These are phyloP conservation scores for Mentha longifolia DNA, from an alignment of 257 asterid species.

Conservation along the genomic window DNA sequence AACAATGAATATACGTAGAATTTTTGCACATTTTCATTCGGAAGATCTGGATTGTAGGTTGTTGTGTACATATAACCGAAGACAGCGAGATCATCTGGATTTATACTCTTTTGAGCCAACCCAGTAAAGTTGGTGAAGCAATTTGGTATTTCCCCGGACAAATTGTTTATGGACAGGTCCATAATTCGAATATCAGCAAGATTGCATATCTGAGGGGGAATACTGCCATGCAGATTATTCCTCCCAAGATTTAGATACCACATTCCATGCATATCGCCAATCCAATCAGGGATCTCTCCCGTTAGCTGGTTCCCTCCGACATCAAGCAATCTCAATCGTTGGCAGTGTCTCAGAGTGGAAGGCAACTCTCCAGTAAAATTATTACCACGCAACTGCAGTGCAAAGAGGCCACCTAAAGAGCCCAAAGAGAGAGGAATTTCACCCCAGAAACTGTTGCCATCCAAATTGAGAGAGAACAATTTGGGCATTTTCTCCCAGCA, in stretches of 20 bases:
- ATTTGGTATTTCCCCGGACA: conserved; percentile 22
- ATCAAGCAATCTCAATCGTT: background rate
- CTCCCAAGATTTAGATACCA: background rate
- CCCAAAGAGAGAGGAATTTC: conserved; percentile 30
- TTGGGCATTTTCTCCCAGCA: conserved; percentile 36
- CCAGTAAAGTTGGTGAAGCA: conserved; percentile 38
- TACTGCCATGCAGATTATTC: conserved; percentile 34
- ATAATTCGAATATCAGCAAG: conserved; percentile 37
- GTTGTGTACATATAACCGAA: background rate
- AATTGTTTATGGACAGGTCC: conserved; percentile 37
- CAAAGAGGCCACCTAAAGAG: background rate
- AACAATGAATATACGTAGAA: background rate
- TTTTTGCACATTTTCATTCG: no score
- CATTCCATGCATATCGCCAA: background rate
- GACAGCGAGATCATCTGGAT: background rate
- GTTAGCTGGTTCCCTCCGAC: conserved; percentile 29
- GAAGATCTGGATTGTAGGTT: no score
- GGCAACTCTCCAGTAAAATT: conserved; percentile 28
- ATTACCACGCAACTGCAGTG: conserved; percentile 5
- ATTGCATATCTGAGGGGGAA: no score
- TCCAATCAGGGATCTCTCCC: conserved; percentile 31
- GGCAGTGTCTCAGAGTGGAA: conserved; percentile 5
- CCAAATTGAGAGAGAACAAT: conserved; percentile 18
- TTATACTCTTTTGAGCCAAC: background rate
- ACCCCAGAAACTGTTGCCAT: conserved; percentile 30